Base-by-base conservation (phyloP, 345 rosid genomes). In the Populus simonii region DNA sequence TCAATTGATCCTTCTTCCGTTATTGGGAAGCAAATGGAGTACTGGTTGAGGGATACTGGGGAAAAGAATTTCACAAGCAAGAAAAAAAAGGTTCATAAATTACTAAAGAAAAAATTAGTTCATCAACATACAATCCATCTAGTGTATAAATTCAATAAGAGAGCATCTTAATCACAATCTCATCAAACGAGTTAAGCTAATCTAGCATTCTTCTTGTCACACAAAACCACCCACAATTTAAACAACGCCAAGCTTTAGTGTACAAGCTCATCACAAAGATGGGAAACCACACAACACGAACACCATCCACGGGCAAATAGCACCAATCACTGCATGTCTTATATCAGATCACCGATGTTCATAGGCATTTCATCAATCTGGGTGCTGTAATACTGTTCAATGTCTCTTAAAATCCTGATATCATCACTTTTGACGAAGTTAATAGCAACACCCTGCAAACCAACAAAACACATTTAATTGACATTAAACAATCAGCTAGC, bases 281-380 rank as follows among this genome's bases (percentile, higher is more conserved):
- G 51, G 33, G 41, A 25, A 51, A 36, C 4, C 66, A 49, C 25
- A 35, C 65, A 10, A 20, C 66, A 22, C 17, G 25, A 27, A 47
- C 20, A 49, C 68, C 41, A 33, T 17, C 43, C 31, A 15, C 65
- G 7, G 62, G 72, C 45, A 70, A 59, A 17, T 36, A 27, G 61
- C 23, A 29, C 47, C 5, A 53, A 6, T 10, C 25, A 27, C 18
- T 10, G 29, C 6, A 38, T 20, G 38, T 59, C 53, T 83, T 74
- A 91, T 73, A 92, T 89, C 45, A 94, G 89, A 83, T 94, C 98
- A 69, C 96, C 91, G 79, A 92, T 96, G 74, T 92, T 94, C 98
- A 92, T 88, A 0, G 97, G 97, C 97, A 94, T 92, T 85, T 94
- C 98, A 18, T 92, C 96, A 8, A 94, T 94, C 93, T 94, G 97